These are phyloP conservation scores for Dryas integrifolia DNA, from an alignment of 331 rosid species.

Conservation along the genomic window DNA sequence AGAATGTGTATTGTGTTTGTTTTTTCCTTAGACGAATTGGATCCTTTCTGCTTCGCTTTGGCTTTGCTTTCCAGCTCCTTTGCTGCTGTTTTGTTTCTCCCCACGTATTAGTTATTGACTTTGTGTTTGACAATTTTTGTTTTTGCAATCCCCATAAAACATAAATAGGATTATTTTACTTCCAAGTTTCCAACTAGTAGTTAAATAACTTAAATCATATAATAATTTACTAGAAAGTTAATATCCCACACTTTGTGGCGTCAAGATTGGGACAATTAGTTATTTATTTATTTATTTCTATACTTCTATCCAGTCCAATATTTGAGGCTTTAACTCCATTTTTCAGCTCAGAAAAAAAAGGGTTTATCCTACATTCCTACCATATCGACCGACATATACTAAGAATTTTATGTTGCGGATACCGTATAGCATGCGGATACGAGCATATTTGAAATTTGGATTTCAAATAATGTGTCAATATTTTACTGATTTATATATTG, in stretches of 20 bases:
- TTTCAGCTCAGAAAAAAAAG: neutral
- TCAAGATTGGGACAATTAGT: conserved; percentile 20
- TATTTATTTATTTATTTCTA: neutral
- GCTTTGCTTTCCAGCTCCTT: conserved; percentile 30
- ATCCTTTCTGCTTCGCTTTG: neutral
- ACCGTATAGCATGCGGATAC: no score
- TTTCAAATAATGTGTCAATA: no score
- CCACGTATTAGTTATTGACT: conserved; percentile 35
- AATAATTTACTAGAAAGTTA: neutral
- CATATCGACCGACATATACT: no score
- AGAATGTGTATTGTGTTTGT: conserved; percentile 19
- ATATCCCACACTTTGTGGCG: conserved; percentile 15
- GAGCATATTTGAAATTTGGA: no score
- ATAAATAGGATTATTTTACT: neutral
- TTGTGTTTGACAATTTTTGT: conserved; percentile 28
- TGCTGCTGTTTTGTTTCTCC: conserved; percentile 20
- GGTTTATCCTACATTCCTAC: no score
- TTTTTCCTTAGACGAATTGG: neutral
- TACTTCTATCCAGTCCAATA: neutral
- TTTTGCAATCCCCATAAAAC: conserved; percentile 46
- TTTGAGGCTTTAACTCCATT: no score
- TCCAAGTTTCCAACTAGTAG: no score
- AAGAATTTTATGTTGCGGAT: no score
- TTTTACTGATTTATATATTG: no score
- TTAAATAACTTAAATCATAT: no score